Conservation (phyloP, 2,329 filamentous ascomycete genomes). For the Penicillium janthinellum region DNA sequence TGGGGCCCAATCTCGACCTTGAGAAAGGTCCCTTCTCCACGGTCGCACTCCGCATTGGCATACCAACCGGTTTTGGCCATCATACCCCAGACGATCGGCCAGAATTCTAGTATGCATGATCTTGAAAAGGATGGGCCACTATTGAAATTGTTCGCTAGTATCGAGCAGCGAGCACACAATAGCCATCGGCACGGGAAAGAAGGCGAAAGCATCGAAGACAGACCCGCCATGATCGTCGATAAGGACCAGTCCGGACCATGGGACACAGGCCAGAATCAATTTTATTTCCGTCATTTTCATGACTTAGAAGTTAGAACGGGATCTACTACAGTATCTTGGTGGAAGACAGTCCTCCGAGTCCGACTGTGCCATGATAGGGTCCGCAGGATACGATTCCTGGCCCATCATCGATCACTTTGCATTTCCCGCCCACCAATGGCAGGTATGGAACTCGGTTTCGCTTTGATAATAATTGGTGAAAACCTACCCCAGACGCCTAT, state of each 20-base stretch:
- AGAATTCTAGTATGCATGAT: background rate
- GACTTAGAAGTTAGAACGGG: background rate
- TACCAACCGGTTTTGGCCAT: slow-evolving; percentile 6
- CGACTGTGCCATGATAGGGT: background rate
- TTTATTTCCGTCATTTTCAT: background rate
- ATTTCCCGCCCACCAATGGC: background rate
- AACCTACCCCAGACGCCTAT: slow-evolving; percentile 2
- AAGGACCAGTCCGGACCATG: slow-evolving; percentile 1
- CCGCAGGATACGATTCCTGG: background rate
- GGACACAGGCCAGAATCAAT: background rate
- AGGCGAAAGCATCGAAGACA: background rate
- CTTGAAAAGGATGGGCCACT: background rate
- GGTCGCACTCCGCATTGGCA: background rate
- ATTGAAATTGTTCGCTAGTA: background rate
- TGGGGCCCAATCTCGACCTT: background rate
- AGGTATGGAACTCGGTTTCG: background rate
- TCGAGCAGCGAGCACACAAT: background rate
- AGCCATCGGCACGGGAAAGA: background rate
- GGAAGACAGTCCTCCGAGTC: slow-evolving; percentile 14
- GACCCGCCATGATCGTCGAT: background rate
- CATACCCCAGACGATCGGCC: background rate
- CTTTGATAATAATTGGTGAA: background rate
- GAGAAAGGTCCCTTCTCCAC: background rate
- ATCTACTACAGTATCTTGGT: background rate
- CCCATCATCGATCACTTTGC: background rate